Conservation (phyloP, 371 early-diverging fungal genomes). For the Aphelidium insulamus region DNA sequence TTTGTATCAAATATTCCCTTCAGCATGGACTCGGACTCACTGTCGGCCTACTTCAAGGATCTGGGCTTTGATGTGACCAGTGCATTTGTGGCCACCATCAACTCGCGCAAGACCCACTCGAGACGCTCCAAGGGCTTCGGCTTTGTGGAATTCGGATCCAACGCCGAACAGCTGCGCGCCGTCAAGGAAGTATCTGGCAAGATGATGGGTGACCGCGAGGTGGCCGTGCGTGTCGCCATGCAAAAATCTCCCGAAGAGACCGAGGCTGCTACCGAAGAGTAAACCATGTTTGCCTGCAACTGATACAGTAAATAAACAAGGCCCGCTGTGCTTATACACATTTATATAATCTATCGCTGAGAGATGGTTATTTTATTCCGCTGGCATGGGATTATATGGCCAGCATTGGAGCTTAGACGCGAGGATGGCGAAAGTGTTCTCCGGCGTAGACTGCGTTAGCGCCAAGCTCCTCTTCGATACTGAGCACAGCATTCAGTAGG, state of each 20-base stretch:
- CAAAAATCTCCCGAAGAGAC: too few relatives aligned
- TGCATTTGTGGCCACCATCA: slow-evolving; percentile 28
- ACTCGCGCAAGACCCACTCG: slow-evolving; percentile 5
- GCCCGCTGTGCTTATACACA: too few relatives aligned
- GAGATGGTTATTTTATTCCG: too few relatives aligned
- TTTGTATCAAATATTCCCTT: slow-evolving; percentile 87
- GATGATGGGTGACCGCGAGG: too few relatives aligned
- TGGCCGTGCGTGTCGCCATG: too few relatives aligned
- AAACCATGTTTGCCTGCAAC: too few relatives aligned
- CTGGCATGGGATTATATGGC: too few relatives aligned
- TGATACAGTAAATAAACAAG: too few relatives aligned
- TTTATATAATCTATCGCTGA: too few relatives aligned
- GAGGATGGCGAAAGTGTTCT: slow-evolving; percentile 68
- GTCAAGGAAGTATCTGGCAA: too few relatives aligned
- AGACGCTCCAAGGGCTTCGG: slow-evolving; percentile 76
- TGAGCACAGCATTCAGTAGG: too few relatives aligned
- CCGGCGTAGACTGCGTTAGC: slow-evolving; percentile 71
- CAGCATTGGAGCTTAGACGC: slow-evolving; percentile 16
- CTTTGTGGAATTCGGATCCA: slow-evolving; percentile 55
- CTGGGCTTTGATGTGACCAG: slow-evolving; percentile 52
- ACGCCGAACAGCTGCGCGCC: slow-evolving; percentile 55
- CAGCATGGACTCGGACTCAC: slow-evolving; percentile 45
- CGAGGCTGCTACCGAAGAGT: too few relatives aligned
- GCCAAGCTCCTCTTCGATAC: slow-evolving; percentile 74
- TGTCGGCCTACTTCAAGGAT: slow-evolving; percentile 44